These are phyloP conservation scores for Pleurotus citrinopileatus DNA, from an alignment of 768 basidiomycete genomes.

Conservation along the genomic window DNA sequence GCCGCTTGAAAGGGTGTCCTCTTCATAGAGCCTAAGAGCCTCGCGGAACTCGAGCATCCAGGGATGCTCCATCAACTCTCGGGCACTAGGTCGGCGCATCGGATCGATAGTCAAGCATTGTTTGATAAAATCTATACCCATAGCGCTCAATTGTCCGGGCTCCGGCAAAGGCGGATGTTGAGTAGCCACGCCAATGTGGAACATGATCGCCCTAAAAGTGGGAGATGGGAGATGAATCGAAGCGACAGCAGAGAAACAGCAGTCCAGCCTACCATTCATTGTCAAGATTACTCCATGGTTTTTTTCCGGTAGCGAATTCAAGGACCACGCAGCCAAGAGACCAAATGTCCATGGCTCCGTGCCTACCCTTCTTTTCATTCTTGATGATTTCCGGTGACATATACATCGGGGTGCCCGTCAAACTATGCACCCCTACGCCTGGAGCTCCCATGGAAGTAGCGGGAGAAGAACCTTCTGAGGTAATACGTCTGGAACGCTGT, in stretches of 20 bases:
- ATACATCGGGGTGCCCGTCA: constrained; percentile 99
- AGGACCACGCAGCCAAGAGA: constrained; percentile 96
- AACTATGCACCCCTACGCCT: constrained; percentile 57
- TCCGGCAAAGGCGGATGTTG: constrained; percentile 96
- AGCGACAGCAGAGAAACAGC: background rate
- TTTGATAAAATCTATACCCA: constrained; percentile 93
- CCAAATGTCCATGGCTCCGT: constrained; percentile 99
- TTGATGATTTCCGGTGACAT: constrained; percentile 99
- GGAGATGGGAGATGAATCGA: constrained; percentile 6
- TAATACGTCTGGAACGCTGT: constrained; percentile 61
- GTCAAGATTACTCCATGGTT: constrained; percentile 98
- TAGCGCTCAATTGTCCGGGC: constrained; percentile 79
- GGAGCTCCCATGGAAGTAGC: constrained; percentile 23
- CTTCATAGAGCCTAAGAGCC: constrained; percentile 65
- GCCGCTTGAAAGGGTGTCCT: constrained; percentile 51
- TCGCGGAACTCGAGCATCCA: constrained; percentile 89
- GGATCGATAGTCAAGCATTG: constrained; percentile 89
- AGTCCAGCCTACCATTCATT: constrained; percentile 83
- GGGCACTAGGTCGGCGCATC: constrained; percentile 75
- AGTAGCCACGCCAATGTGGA: constrained; percentile 95
- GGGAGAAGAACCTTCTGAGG: constrained; percentile 34
- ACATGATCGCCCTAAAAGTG: constrained; percentile 93
- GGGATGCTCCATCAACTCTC: constrained; percentile 80
- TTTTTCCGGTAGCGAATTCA: constrained; percentile 93
- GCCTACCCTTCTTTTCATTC: constrained; percentile 81